phyloP scores from a whole-genome alignment of 305 asterid species.

The Fraxinus baroniana region DNA sequence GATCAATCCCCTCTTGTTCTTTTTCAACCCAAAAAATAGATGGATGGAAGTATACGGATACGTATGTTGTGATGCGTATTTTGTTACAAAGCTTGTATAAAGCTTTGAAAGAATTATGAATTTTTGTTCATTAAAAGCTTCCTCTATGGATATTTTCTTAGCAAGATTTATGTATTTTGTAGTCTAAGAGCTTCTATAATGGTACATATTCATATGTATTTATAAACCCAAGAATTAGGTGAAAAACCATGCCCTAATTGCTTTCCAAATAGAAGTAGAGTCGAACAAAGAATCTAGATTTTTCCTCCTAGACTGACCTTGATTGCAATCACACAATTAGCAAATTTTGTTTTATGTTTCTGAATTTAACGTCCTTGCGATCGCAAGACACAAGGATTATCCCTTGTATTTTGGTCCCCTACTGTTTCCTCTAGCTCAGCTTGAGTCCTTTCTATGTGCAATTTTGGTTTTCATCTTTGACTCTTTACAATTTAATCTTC shows the following conservation, averaged over 20 bases:
- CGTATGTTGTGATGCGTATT: too few relatives aligned
- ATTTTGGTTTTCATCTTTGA: background rate
- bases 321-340: background rate
- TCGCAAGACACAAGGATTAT: background rate
- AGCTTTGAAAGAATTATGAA: background rate
- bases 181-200: background rate
- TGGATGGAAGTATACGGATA: background rate
- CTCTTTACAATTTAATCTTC: background rate
- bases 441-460: background rate
- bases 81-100: too few relatives aligned
- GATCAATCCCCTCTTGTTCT: background rate
- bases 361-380: background rate
- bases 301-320: background rate
- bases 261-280: background rate
- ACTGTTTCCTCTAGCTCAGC: background rate
- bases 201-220: background rate
- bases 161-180: background rate
- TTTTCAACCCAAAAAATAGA: background rate
- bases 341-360: background rate
- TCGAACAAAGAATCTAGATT: background rate
- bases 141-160: background rate
- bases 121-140: background rate
- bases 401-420: background rate
- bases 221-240: background rate
- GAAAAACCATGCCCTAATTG: background rate